Evolutionary conservation across 2,329 filamentous ascomycete species (phyloP), one percentile per base, ranked within the genome.

Genomic region (Torrubiellomyces zombiae): DNA sequence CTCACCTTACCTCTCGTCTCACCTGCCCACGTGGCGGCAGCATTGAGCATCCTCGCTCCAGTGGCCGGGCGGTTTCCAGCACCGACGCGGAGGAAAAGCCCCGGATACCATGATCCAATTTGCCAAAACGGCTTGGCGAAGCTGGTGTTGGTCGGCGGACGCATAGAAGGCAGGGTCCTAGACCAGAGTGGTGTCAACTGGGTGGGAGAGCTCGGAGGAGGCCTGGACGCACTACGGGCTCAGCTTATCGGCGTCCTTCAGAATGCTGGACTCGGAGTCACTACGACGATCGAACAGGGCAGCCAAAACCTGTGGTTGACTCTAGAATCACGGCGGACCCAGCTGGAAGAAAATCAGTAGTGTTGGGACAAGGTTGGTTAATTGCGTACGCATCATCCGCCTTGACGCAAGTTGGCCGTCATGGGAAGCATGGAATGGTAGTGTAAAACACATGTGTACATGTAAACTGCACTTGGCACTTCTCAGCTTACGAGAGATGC

Each of bases 61-160:
- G 68, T 67, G 29, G 55, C 72, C 2, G 67, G 71, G 3, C 57
- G 65, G 5, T 95, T 92, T 48, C 75, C 83, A 1, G 72, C 80
- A 4, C 86, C 86, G 2, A 70, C 68, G 25, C 66, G 81, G 32
- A 75, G 66, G 48, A 74, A 69, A 39, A 81, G 67, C 40, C 83
- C 86, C 0, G 73, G 74, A 9, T 93, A 83, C 52, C 67, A 92
- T 48, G 86, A 94, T 28, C 63, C 70, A 0, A 50, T 63, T 2
- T 80, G 86, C 27, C 85, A 94, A 51, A 68, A 58, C 35, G 89
- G 79, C 6, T 48, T 98, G 38, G 72, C 82, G 42, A 98, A 98
- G 56, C 54, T 98, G 34, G 61, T 92, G 48, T 54, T 98, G 17
- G 56, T 98, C 9, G 89, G 83, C 26, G 85, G 85, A 9, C 65